Evolutionary conservation across 345 rosid species (phyloP).

Genomic region (Pistacia integerrima): DNA sequence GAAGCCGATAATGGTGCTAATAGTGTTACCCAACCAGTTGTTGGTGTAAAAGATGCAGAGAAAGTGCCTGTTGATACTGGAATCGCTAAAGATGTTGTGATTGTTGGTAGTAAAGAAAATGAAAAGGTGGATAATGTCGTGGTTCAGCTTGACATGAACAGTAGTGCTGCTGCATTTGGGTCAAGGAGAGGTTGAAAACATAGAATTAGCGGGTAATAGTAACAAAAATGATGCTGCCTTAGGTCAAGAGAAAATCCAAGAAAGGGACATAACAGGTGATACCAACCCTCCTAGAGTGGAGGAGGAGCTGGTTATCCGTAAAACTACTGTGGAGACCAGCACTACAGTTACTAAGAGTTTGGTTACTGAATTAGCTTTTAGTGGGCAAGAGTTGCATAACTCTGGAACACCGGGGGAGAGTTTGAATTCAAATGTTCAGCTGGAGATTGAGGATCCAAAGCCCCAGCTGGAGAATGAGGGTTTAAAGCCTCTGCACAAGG

Average conservation of each 20-base stretch:
- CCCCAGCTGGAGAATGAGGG: slow-evolving; percentile 42
- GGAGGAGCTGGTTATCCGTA: slow-evolving; percentile 26
- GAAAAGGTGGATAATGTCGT: slow-evolving; percentile 43
- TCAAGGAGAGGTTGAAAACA: slow-evolving; percentile 26
- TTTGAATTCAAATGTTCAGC: slow-evolving; percentile 31
- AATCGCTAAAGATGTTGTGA: slow-evolving; percentile 21
- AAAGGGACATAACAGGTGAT: slow-evolving; percentile 18
- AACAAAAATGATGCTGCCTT: slow-evolving; percentile 18
- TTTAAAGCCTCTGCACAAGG: slow-evolving; percentile 46
- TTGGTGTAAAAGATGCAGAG: slow-evolving; percentile 24
- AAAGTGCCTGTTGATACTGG: slow-evolving; percentile 29
- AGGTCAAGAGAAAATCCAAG: slow-evolving; percentile 27
- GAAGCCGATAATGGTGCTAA: slow-evolving; percentile 33
- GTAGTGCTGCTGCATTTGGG: slow-evolving; percentile 34
- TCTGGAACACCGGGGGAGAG: slow-evolving; percentile 30
- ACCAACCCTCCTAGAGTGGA: slow-evolving; percentile 23
- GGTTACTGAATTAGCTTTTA: slow-evolving; percentile 33
- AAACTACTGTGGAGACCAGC: slow-evolving; percentile 26
- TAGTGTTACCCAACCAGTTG: slow-evolving; percentile 23
- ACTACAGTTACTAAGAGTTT: slow-evolving; percentile 29
- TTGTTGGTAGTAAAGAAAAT: slow-evolving; percentile 17
- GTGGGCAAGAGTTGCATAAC: slow-evolving; percentile 36
- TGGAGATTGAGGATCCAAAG: slow-evolving; percentile 44
- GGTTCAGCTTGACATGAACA: slow-evolving; percentile 46
- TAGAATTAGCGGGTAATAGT: slow-evolving; percentile 11